Evolutionary conservation across 106 monocot species (phyloP).

Genomic region (Xerophyta viscosa): DNA sequence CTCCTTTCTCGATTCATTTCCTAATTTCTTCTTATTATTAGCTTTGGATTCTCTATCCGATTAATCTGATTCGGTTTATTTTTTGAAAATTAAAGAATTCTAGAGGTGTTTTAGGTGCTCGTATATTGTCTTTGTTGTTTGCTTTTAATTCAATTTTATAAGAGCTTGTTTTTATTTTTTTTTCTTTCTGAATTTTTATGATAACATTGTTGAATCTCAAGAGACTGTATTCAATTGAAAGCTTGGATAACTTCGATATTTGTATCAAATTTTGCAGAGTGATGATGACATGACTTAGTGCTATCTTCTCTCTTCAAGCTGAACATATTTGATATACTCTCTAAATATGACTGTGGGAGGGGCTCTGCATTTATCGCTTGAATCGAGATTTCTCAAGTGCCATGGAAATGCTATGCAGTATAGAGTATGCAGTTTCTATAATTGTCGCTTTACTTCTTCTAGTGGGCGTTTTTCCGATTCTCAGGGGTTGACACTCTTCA

Average conservation of each 20-base stretch:
- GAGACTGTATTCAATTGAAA: background rate
- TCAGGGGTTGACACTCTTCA: background rate
- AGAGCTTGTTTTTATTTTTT: background rate
- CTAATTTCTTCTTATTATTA: too few species aligned
- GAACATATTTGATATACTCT: background rate
- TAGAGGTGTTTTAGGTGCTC: too few species aligned
- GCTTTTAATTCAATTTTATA: too few species aligned
- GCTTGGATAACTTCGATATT: background rate
- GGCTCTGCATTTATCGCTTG: slow-evolving; percentile 19
- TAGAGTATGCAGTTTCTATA: slow-evolving; percentile 14
- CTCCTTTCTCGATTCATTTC: too few species aligned
- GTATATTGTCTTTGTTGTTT: too few species aligned
- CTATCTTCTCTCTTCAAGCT: background rate
- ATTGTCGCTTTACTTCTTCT: background rate
- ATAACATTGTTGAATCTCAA: background rate
- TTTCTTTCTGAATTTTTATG: background rate
- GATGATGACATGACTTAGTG: background rate
- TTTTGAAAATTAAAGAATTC: too few species aligned
- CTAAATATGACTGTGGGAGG: slow-evolving; percentile 25
- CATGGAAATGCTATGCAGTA: slow-evolving; percentile 4
- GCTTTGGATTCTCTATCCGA: too few species aligned
- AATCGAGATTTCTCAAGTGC: slow-evolving; percentile 7
- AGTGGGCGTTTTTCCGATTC: background rate
- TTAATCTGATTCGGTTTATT: too few species aligned
- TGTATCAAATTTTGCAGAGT: background rate